phyloP scores from a whole-genome alignment of 2,329 filamentous ascomycete species.

The Colletotrichum musicola region DNA sequence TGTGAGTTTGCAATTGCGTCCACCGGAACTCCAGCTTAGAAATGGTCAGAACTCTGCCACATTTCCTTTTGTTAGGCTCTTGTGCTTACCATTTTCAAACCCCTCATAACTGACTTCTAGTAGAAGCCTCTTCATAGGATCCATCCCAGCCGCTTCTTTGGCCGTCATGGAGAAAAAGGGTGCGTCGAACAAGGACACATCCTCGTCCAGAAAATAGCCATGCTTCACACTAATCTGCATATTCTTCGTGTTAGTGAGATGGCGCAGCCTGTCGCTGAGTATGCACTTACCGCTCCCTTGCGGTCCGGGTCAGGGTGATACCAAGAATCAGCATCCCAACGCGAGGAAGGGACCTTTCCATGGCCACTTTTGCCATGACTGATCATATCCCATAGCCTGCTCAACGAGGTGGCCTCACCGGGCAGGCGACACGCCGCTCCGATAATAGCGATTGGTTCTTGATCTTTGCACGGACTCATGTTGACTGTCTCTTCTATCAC shows the following conservation, averaged over 20 bases:
- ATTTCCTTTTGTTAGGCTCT: too few species aligned
- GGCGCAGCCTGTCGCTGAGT: neutral
- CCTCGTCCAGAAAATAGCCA: constrained; percentile 59
- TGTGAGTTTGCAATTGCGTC: constrained; percentile 59
- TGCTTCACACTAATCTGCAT: constrained; percentile 39
- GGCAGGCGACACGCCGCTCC: constrained; percentile 55
- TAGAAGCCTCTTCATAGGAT: constrained; percentile 52
- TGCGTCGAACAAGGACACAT: constrained; percentile 63
- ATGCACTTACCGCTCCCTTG: constrained; percentile 37
- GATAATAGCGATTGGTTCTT: constrained; percentile 54
- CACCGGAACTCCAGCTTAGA: constrained; percentile 61
- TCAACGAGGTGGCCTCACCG: constrained; percentile 47
- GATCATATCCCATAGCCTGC: constrained; percentile 51
- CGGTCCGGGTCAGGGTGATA: constrained; percentile 39
- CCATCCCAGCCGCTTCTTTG: constrained; percentile 64
- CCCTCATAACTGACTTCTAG: constrained; percentile 52
- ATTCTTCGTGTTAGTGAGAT: neutral
- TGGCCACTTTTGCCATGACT: constrained; percentile 23
- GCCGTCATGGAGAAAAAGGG: constrained; percentile 64
- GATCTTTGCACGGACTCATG: constrained; percentile 22
- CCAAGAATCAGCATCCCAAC: constrained; percentile 42
- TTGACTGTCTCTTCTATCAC: neutral
- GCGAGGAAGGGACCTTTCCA: constrained; percentile 39
- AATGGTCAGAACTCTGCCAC: neutral
- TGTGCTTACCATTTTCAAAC: constrained; percentile 52